These are phyloP conservation scores for Curvularia verruculosa DNA, from an alignment of 2,329 filamentous ascomycete genomes.

Conservation along the genomic window DNA sequence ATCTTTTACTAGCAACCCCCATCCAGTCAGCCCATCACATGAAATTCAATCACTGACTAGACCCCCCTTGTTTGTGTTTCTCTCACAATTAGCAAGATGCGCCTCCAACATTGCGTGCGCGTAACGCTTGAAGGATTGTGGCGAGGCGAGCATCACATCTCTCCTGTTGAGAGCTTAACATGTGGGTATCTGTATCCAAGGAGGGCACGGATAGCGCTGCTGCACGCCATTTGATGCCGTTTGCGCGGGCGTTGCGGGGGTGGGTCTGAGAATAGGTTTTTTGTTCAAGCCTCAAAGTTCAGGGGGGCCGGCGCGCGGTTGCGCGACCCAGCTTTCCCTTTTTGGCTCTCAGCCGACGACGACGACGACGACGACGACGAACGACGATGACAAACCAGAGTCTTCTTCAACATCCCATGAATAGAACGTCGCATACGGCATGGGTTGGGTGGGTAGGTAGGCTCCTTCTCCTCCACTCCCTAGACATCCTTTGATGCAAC, in stretches of 20 bases:
- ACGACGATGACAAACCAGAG: no score
- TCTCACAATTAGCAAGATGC: no score
- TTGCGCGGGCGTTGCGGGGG: slow-evolving; percentile 8
- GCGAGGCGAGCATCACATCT: background rate
- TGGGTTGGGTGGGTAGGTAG: no score
- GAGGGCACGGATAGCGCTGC: slow-evolving; percentile 9
- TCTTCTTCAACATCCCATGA: slow-evolving; percentile 1
- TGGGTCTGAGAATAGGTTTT: slow-evolving; percentile 16
- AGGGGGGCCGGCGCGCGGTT: slow-evolving; percentile 11
- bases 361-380: no score
- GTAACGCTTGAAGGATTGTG: slow-evolving; percentile 8
- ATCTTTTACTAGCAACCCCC: background rate
- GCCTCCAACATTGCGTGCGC: slow-evolving; percentile 20
- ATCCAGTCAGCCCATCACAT: slow-evolving; percentile 15
- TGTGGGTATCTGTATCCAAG: slow-evolving; percentile 2
- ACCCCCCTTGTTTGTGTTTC: no score
- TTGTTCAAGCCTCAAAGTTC: background rate
- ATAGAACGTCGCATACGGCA: background rate
- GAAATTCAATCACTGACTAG: background rate
- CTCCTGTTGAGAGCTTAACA: background rate
- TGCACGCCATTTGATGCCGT: slow-evolving; percentile 22
- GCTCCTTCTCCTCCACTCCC: no score
- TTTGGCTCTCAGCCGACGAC: background rate
- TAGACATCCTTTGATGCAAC: no score
- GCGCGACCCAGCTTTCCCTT: background rate